Conservation (phyloP, 306 rosid genomes). For the Potentilla sterilis region DNA sequence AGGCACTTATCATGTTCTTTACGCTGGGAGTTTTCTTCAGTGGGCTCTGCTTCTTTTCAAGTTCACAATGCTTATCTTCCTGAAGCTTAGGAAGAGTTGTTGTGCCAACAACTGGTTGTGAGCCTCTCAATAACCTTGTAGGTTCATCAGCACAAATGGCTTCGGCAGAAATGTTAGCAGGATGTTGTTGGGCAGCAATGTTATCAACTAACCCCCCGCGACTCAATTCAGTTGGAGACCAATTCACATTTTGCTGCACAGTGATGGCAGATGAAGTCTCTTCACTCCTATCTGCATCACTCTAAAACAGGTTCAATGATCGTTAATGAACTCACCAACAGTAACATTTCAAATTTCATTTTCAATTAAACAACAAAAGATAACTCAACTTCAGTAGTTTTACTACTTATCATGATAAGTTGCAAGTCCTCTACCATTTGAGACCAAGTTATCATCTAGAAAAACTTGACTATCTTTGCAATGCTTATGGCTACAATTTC, state of each 20-base stretch:
- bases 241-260: slow-evolving; percentile 26
- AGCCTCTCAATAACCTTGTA: slow-evolving; percentile 23
- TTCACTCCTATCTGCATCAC: slow-evolving; percentile 54
- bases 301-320: slow-evolving; percentile 62
- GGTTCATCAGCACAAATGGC: slow-evolving; percentile 28
- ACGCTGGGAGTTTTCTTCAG: slow-evolving; percentile 48
- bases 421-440: slow-evolving; percentile 19
- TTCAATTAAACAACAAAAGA: slow-evolving; percentile 15
- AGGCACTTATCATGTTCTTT: slow-evolving; percentile 66
- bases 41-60: slow-evolving; percentile 19
- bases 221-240: slow-evolving; percentile 25
- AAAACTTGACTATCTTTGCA: slow-evolving; percentile 15
- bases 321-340: slow-evolving; percentile 45
- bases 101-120: slow-evolving; percentile 23
- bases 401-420: slow-evolving; percentile 31
- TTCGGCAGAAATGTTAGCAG: slow-evolving; percentile 25
- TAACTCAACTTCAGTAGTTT: slow-evolving; percentile 32
- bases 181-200: slow-evolving; percentile 32
- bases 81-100: slow-evolving; percentile 26
- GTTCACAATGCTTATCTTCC: slow-evolving; percentile 17
- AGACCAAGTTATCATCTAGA: background rate
- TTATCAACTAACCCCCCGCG: slow-evolving; percentile 28
- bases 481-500: slow-evolving; percentile 40
- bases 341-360: slow-evolving; percentile 24
- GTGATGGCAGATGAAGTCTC: slow-evolving; percentile 39